These are phyloP conservation scores for Sutorius eximius DNA, from an alignment of 1,284 basidiomycete species.

Conservation along the genomic window DNA sequence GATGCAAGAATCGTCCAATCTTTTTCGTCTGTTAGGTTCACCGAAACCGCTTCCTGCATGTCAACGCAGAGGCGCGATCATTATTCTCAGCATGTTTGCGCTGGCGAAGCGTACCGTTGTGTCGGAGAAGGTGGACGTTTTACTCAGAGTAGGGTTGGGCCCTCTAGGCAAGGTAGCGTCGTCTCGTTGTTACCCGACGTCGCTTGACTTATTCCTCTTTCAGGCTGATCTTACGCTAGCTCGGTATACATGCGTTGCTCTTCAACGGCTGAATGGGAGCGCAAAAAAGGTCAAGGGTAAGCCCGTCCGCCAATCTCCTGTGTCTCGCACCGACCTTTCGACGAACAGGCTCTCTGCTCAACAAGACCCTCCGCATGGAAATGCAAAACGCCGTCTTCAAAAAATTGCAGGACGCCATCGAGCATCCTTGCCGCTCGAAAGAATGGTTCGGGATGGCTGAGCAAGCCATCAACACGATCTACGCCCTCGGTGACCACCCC, in stretches of 20 bases:
- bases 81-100: slow-evolving; percentile 94
- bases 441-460: slow-evolving; percentile 98
- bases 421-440: slow-evolving; percentile 76
- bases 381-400: slow-evolving; percentile 90
- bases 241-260: slow-evolving; percentile 90
- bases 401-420: slow-evolving; percentile 77
- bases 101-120: slow-evolving; percentile 82
- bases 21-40: slow-evolving; percentile 53
- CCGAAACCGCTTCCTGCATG: slow-evolving; percentile 71
- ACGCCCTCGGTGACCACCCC: slow-evolving; percentile 91
- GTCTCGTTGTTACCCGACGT: not conserved
- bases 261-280: slow-evolving; percentile 91
- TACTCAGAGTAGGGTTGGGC: slow-evolving; percentile 90
- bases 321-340: not conserved
- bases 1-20: not conserved
- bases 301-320: not conserved
- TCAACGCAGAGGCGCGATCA: slow-evolving; percentile 91
- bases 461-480: slow-evolving; percentile 95
- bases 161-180: slow-evolving; percentile 70
- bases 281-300: slow-evolving; percentile 95
- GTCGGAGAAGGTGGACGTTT: slow-evolving; percentile 82
- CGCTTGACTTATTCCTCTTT: not conserved
- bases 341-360: slow-evolving; percentile 73
- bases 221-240: slow-evolving; percentile 88
- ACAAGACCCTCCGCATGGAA: slow-evolving; percentile 84